Conservation (phyloP, 768 basidiomycete genomes). For the Agrocybe pediades region DNA sequence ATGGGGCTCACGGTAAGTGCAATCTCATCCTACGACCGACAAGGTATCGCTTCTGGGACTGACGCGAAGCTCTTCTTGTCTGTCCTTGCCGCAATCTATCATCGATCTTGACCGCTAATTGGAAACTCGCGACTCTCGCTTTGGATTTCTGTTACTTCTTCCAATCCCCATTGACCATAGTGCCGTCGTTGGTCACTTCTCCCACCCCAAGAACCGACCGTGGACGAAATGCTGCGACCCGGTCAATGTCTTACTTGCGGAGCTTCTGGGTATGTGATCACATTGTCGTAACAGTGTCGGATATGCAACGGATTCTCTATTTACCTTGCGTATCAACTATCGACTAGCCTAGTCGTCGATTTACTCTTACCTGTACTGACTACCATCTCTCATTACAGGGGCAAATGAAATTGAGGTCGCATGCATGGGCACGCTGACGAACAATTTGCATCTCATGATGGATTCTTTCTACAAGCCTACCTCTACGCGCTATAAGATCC, state of each 20-base stretch:
- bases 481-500: constrained; percentile 81
- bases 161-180: constrained; percentile 38
- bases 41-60: neutral
- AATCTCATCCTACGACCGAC: constrained; percentile 3
- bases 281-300: neutral
- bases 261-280: constrained; percentile 70
- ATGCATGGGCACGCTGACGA: constrained; percentile 93
- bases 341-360: constrained; percentile 3
- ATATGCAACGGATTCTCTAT: neutral
- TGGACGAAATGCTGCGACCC: constrained; percentile 82
- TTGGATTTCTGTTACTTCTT: neutral
- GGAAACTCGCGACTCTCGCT: neutral
- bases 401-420: constrained; percentile 89
- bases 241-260: constrained; percentile 74
- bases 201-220: constrained; percentile 79
- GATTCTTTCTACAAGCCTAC: constrained; percentile 93
- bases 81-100: constrained; percentile 13
- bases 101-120: neutral
- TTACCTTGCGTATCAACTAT: constrained; percentile 11
- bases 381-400: constrained; percentile 46
- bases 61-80: constrained; percentile 17
- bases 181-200: constrained; percentile 86
- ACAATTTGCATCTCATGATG: constrained; percentile 96
- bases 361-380: constrained; percentile 18
- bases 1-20: constrained; percentile 72